Percentiles rank a stretch among this genome's conserved stretches.
phyloP scores from a whole-genome alignment of 768 basidiomycete species.

The Suillus variegatus region DNA sequence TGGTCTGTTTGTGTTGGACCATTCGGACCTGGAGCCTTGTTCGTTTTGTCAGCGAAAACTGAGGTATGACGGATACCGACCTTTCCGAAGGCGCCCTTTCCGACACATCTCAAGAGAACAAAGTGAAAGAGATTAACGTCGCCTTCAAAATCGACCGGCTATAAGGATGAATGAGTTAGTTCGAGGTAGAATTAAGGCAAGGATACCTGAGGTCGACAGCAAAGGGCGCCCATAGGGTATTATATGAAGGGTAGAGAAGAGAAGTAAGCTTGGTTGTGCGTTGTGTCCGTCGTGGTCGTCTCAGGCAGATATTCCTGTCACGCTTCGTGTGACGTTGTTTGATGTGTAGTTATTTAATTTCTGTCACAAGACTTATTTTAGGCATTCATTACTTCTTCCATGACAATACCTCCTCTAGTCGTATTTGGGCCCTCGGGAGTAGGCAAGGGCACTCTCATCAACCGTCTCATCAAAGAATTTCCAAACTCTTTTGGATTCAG shows the following conservation, averaged over 20 bases:
- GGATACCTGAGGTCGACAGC: constrained; percentile 78
- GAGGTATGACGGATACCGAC: constrained; percentile 41
- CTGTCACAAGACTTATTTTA: not conserved
- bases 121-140: constrained; percentile 98
- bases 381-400: not conserved
- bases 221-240: constrained; percentile 68
- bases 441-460: constrained; percentile 90
- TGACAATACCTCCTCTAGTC: constrained; percentile 59
- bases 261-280: not conserved
- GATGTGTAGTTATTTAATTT: not conserved
- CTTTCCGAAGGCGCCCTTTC: constrained; percentile 99
- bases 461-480: constrained; percentile 74
- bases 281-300: not conserved
- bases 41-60: constrained; percentile 15
- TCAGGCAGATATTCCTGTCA: constrained; percentile 3
- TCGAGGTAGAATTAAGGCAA: not conserved
- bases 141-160: constrained; percentile 96
- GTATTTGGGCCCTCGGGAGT: constrained; percentile 92
- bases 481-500: constrained; percentile 91
- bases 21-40: constrained; percentile 80
- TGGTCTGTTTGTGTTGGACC: constrained; percentile 98
- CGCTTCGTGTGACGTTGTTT: not conserved
- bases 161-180: constrained; percentile 6
- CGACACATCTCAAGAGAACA: constrained; percentile 91
- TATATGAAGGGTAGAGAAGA: constrained; percentile 10